These are phyloP conservation scores for slime mould (Dictyostelium discoideum) DNA, from an alignment of 78 protist species.

Conservation along the genomic window DNA sequence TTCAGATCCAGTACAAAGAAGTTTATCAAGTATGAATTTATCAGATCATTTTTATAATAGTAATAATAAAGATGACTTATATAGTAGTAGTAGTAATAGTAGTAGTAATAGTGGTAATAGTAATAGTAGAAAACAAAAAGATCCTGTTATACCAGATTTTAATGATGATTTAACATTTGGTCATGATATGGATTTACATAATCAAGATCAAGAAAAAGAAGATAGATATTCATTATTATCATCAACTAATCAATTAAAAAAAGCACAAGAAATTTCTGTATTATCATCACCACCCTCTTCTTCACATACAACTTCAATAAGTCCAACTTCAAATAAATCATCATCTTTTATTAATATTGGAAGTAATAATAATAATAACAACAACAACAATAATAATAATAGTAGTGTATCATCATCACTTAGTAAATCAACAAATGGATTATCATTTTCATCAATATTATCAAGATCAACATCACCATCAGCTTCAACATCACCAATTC, in stretches of 20 bases:
- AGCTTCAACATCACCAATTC: constrained; percentile 15
- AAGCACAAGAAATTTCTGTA: constrained; percentile 35
- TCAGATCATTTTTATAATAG: not conserved
- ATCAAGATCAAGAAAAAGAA: not conserved
- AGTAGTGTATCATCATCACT: not conserved
- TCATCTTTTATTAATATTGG: not conserved
- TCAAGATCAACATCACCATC: constrained; percentile 9
- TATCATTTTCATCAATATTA: constrained; percentile 15
- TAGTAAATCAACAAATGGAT: constrained; percentile 7
- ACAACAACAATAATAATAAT: not conserved
- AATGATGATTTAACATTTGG: not conserved
- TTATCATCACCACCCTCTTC: not conserved
- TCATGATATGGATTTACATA: not conserved
- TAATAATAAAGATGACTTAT: not conserved
- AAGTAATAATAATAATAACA: not conserved
- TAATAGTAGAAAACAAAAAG: not conserved
- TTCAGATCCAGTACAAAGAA: constrained; percentile 51
- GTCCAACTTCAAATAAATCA: not conserved
- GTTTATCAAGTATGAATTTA: constrained; percentile 37
- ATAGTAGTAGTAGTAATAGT: not conserved
- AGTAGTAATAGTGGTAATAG: not conserved
- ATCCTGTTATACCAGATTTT: not conserved
- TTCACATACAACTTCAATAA: not conserved
- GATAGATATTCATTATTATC: not conserved
- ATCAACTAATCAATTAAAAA: constrained; percentile 19